Conservation (phyloP, 257 asterid genomes). For the Solanum sejunctum region DNA sequence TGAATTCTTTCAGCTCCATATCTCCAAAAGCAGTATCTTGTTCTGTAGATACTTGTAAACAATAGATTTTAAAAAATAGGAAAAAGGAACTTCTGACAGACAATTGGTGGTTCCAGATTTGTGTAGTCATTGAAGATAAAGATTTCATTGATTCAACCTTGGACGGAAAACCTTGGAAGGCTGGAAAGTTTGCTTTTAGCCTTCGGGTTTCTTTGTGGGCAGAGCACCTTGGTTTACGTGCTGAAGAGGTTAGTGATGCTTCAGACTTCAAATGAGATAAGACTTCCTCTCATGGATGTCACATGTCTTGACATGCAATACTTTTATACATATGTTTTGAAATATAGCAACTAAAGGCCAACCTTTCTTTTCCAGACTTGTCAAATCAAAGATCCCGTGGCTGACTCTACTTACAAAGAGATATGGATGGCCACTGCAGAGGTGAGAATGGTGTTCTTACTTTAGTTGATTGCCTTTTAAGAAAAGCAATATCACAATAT, state of each 20-base stretch:
- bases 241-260: conserved; percentile 48
- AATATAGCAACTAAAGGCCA: not conserved
- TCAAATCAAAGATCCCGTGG: conserved; percentile 62
- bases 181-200: conserved; percentile 65
- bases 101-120: conserved; percentile 42
- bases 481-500: not conserved
- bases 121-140: conserved; percentile 71
- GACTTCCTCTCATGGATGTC: not conserved
- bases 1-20: not conserved
- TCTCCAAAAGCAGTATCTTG: not conserved
- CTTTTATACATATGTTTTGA: not conserved
- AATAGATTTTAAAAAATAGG: not conserved
- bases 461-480: not conserved
- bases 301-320: not conserved
- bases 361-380: conserved; percentile 29
- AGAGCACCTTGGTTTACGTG: conserved; percentile 70
- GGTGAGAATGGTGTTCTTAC: conserved; percentile 28
- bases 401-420: conserved; percentile 51
- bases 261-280: not conserved
- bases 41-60: not conserved
- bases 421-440: conserved; percentile 65
- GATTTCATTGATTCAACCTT: conserved; percentile 63
- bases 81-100: not conserved
- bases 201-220: conserved; percentile 86
- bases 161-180: conserved; percentile 78